Conservation (phyloP, 2,329 filamentous ascomycete genomes). For the Botryotinia calthae region DNA sequence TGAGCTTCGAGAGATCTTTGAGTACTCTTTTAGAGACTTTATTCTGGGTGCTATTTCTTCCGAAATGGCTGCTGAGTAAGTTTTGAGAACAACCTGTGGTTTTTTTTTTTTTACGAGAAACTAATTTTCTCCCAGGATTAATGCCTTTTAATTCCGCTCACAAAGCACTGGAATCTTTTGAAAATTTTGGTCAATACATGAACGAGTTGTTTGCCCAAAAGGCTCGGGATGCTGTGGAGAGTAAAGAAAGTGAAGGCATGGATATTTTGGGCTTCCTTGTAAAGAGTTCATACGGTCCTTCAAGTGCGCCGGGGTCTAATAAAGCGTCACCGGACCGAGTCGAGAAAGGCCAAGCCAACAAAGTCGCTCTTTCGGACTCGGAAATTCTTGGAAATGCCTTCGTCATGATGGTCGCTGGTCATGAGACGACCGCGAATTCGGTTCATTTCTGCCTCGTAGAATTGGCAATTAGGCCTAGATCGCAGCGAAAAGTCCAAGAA, state of each 20-base stretch:
- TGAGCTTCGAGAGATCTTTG: slow-evolving; percentile 56
- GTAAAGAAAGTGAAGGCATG: slow-evolving; percentile 45
- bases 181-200: slow-evolving; percentile 62
- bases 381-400: slow-evolving; percentile 74
- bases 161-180: slow-evolving; percentile 46
- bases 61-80: slow-evolving; percentile 50
- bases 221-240: slow-evolving; percentile 44
- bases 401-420: slow-evolving; percentile 67
- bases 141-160: slow-evolving; percentile 47
- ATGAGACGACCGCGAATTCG: slow-evolving; percentile 76
- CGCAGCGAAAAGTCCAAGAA: slow-evolving; percentile 64
- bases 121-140: slow-evolving; percentile 33
- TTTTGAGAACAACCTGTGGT: neutral
- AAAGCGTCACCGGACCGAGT: slow-evolving; percentile 43
- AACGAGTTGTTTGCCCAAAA: slow-evolving; percentile 55
- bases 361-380: slow-evolving; percentile 54
- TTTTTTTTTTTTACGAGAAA: neutral
- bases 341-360: slow-evolving; percentile 51
- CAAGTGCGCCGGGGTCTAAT: slow-evolving; percentile 30
- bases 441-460: slow-evolving; percentile 69
- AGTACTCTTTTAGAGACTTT: slow-evolving; percentile 53
- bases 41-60: slow-evolving; percentile 51
- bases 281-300: slow-evolving; percentile 41
- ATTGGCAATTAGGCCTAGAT: slow-evolving; percentile 62
- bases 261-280: slow-evolving; percentile 57